Conservation (phyloP, 768 basidiomycete species). For the Psilocybe cubensis region DNA sequence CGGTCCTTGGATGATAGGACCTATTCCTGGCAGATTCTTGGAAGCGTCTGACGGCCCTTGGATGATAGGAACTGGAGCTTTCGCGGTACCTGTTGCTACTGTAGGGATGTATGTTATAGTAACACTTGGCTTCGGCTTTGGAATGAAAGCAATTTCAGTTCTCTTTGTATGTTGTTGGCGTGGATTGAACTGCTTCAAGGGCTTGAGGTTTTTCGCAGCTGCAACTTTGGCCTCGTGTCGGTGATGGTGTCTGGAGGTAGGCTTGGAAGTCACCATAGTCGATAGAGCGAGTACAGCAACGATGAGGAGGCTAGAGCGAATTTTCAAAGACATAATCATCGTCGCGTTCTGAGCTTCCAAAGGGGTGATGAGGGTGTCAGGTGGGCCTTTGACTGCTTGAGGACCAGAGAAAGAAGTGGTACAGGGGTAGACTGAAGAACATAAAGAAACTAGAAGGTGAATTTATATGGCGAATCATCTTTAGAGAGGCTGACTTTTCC, state of each 20-base stretch:
- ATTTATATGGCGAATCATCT: background rate
- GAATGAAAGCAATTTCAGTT: background rate
- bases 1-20: no score
- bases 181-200: slow-evolving; percentile 9
- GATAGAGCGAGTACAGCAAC: slow-evolving; percentile 7
- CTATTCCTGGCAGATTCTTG: no score
- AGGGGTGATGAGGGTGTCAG: background rate
- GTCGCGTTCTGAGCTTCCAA: background rate
- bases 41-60: no score
- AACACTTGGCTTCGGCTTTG: background rate
- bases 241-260: background rate
- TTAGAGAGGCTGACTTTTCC: background rate
- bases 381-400: background rate
- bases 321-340: slow-evolving; percentile 1
- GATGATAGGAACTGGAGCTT: background rate
- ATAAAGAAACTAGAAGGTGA: background rate
- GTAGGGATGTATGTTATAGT: background rate
- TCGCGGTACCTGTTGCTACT: background rate
- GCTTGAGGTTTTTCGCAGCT: background rate
- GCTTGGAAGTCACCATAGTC: slow-evolving; percentile 4
- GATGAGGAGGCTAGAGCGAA: slow-evolving; percentile 1
- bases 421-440: background rate
- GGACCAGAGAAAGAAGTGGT: background rate
- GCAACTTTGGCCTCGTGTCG: background rate
- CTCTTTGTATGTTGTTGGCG: background rate